These are phyloP conservation scores for Trametes villosa DNA, from an alignment of 768 basidiomycete species.

Conservation along the genomic window DNA sequence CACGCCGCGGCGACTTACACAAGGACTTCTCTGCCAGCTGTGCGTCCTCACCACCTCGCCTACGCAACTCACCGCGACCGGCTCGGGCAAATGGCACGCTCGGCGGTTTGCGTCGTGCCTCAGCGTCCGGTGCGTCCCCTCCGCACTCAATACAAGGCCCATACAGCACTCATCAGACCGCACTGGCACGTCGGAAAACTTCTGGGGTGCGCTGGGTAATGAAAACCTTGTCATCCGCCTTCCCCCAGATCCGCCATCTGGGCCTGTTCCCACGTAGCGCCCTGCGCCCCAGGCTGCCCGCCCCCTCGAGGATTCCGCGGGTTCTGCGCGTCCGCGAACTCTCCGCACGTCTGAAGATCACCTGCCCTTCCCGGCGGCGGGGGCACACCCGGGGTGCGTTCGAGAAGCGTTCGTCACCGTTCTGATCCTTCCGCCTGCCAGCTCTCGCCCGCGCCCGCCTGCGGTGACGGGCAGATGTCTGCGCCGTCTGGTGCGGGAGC, in stretches of 20 bases:
- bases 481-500: constrained; percentile 5
- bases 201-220: constrained; percentile 24
- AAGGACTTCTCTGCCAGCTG: background rate
- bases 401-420: constrained; percentile 14
- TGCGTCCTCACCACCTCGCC: background rate
- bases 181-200: constrained; percentile 16
- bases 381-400: constrained; percentile 1
- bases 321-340: constrained; percentile 20
- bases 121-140: constrained; percentile 1
- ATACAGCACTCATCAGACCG: constrained; percentile 9
- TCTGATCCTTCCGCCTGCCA: constrained; percentile 13
- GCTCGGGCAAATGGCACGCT: background rate
- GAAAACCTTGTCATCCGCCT: constrained; percentile 23
- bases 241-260: constrained; percentile 7
- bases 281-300: constrained; percentile 1
- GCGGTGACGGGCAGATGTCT: constrained; percentile 19
- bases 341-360: constrained; percentile 20
- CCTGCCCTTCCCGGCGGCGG: constrained; percentile 10
- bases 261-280: constrained; percentile 5
- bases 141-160: constrained; percentile 15
- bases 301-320: constrained; percentile 24
- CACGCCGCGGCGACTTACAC: background rate
- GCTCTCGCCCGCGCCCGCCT: constrained; percentile 1
- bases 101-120: background rate
- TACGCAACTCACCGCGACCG: too few species aligned